Conservation (phyloP, 2,329 filamentous ascomycete genomes). For the Paracorniculantispora psalliotae region DNA sequence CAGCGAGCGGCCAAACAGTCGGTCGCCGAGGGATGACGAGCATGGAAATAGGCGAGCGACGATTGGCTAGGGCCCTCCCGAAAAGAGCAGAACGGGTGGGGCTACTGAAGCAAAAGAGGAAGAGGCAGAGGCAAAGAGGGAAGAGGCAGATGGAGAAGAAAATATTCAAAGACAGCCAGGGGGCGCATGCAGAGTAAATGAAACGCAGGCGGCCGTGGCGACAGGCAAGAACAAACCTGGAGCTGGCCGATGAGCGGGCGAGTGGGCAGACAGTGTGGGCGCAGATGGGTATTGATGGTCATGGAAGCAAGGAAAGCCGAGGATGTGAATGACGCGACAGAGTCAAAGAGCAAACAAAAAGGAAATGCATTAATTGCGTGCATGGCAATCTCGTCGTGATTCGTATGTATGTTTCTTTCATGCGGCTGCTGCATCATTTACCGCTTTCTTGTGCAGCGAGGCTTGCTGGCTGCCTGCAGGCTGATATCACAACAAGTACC, state of each 20-base stretch:
- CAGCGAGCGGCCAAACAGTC: conserved; percentile 4
- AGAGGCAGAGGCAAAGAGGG: neutral
- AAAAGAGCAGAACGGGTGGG: neutral
- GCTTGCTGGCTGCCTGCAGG: no score
- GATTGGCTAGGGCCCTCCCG: conserved; percentile 1
- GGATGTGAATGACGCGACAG: no score
- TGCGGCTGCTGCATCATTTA: no score
- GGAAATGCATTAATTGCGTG: no score
- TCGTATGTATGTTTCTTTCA: no score
- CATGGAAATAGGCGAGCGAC: conserved; percentile 2
- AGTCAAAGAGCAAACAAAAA: no score
- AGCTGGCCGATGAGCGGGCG: neutral
- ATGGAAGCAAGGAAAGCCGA: no score
- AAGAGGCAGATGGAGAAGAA: neutral
- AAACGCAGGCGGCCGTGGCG: neutral
- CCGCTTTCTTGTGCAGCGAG: no score
- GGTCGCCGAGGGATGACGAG: conserved; percentile 10
- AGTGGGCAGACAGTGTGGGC: no score
- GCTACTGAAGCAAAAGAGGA: neutral
- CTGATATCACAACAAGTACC: conserved; percentile 2
- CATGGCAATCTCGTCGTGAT: no score
- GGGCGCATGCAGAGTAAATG: neutral
- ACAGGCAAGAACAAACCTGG: conserved; percentile 6
- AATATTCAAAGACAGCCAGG: neutral
- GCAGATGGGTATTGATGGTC: no score